Evolutionary conservation across 1,284 basidiomycete genomes (phyloP).

Genomic region (Ceratobasidium sp.): DNA sequence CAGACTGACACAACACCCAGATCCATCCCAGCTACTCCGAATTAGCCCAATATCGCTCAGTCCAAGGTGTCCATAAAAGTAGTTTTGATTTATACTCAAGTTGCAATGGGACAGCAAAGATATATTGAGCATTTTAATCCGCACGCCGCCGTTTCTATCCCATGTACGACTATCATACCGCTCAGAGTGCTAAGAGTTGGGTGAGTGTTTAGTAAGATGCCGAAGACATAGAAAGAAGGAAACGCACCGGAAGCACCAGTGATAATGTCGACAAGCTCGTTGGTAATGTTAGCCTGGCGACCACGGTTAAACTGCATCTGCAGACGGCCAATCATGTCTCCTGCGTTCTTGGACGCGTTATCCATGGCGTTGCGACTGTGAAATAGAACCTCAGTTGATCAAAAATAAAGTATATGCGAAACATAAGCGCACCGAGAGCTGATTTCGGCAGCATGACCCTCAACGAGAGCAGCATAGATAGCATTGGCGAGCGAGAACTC

Average conservation of each 20-base stretch:
- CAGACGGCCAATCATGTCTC: conserved; percentile 88
- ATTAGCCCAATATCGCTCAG: too few relatives aligned
- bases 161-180: background rate
- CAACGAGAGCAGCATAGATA: conserved; percentile 94
- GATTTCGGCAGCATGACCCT: conserved; percentile 96
- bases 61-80: background rate
- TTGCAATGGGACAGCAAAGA: background rate
- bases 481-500: conserved; percentile 98
- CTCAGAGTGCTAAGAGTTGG: conserved; percentile 21
- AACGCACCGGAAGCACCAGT: conserved; percentile 71
- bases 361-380: conserved; percentile 97
- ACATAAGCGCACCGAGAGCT: conserved; percentile 75
- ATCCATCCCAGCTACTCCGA: too few relatives aligned
- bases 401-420: conserved; percentile 7
- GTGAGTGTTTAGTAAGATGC: too few relatives aligned
- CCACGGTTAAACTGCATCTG: conserved; percentile 99
- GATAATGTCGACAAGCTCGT: conserved; percentile 95
- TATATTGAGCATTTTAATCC: conserved; percentile 10
- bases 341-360: conserved; percentile 99
- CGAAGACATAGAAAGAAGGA: background rate
- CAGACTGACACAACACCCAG: too few relatives aligned
- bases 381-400: conserved; percentile 45
- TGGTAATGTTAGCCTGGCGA: conserved; percentile 98
- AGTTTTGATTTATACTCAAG: background rate
- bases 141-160: background rate